phyloP scores from a whole-genome alignment of 495 filamentous ascomycete genomes.

The Letharia lupina region DNA sequence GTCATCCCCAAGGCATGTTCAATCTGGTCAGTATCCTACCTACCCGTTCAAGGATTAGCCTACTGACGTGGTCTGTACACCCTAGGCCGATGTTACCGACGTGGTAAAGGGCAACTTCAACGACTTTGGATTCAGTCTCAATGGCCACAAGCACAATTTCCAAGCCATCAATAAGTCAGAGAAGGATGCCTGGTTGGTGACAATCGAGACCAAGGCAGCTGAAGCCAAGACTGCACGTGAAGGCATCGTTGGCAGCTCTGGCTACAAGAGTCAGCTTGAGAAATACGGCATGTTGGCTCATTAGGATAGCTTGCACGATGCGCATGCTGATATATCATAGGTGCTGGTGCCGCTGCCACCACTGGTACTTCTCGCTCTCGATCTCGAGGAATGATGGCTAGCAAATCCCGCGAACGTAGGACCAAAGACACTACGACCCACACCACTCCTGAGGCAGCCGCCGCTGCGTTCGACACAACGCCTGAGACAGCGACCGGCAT shows the following conservation, averaged over 20 bases:
- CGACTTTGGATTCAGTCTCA: constrained; percentile 77
- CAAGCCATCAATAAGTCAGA: constrained; percentile 64
- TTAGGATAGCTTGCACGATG: background rate
- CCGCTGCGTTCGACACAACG: constrained; percentile 36
- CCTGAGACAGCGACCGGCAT: background rate
- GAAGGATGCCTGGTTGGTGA: constrained; percentile 83
- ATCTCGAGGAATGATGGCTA: constrained; percentile 40
- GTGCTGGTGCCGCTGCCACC: constrained; percentile 40
- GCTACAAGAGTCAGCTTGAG: constrained; percentile 70
- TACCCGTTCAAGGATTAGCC: background rate
- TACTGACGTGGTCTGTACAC: background rate
- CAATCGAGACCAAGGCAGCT: constrained; percentile 63
- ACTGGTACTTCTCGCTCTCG: constrained; percentile 38
- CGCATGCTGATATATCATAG: constrained; percentile 23
- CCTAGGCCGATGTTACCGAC: constrained; percentile 74
- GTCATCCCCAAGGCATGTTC: constrained; percentile 68
- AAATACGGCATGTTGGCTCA: constrained; percentile 45
- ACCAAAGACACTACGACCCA: constrained; percentile 26
- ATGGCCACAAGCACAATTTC: constrained; percentile 85
- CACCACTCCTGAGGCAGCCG: constrained; percentile 31
- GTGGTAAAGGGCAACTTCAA: constrained; percentile 59
- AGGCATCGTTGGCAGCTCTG: constrained; percentile 58
- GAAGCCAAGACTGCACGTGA: constrained; percentile 70
- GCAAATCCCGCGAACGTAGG: constrained; percentile 43
- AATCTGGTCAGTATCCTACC: constrained; percentile 59